A percentile compares a stretch with the other conserved stretches of the same genome.
Conservation (phyloP, 2,329 filamentous ascomycete species). For the Hypoxylon sp. region DNA sequence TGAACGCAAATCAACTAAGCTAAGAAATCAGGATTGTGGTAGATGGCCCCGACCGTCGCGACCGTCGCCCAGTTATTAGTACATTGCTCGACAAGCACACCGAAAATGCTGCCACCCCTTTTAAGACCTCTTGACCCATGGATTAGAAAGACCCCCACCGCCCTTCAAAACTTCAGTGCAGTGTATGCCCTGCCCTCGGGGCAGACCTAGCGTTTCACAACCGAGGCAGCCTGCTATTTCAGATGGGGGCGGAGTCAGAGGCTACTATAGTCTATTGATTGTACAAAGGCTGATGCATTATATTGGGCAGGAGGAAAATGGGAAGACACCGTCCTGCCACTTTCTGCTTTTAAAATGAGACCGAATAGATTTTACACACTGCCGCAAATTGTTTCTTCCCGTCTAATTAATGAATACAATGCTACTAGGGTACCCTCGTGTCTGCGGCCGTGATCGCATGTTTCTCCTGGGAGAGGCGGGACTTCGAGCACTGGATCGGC, state of each 20-base stretch:
- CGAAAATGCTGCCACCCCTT: neutral
- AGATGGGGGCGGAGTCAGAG: conserved; percentile 18
- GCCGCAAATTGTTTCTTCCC: neutral
- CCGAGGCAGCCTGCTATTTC: neutral
- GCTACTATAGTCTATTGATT: conserved; percentile 8
- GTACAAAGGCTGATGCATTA: conserved; percentile 5
- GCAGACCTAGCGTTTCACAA: too few species aligned
- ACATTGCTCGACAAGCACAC: neutral
- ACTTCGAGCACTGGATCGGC: conserved; percentile 48
- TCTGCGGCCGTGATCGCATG: conserved; percentile 51
- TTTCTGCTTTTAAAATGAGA: too few species aligned
- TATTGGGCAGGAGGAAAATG: neutral
- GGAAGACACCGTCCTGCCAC: neutral
- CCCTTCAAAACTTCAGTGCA: neutral
- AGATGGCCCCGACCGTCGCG: neutral
- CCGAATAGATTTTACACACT: neutral
- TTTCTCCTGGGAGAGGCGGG: conserved; percentile 49
- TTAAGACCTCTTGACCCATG: neutral
- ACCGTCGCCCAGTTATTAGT: neutral
- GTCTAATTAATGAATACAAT: neutral
- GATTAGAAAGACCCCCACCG: neutral
- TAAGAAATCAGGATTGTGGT: neutral
- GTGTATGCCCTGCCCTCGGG: too few species aligned
- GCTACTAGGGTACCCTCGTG: conserved; percentile 46
- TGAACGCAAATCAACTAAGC: neutral